Base-by-base conservation (phyloP, 225 moss, liverwort and hornwort species). In the Thuidium tamariscinum region DNA sequence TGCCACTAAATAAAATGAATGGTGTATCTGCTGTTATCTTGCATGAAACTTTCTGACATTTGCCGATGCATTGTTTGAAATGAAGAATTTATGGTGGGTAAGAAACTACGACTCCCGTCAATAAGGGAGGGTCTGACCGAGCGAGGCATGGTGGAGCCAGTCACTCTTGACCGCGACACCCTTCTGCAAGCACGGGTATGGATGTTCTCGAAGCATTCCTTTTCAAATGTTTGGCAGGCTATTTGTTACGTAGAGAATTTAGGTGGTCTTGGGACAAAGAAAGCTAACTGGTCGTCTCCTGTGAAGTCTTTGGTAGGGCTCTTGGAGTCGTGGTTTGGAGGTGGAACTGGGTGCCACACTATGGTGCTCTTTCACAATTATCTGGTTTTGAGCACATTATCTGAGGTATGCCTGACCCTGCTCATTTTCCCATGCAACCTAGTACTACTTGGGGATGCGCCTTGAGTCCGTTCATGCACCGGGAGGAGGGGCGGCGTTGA, bases 291-390 rank as follows among this genome's bases (percentile, higher is more conserved):
- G 46, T n/a, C 34, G 36, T 72, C 63, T 83, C 57, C 10, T 88
- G 44, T 84, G 80, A 29, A 91, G 99, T 93, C 94, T 81, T 92
- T 99, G 90, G 92, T 96, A 91, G 94, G 93, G 82, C 94, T 97
- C 14, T 44, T 97, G 89, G 94, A 93, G 85, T 96, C 99, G 63
- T 99, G 93, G 94, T 93, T 93, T 88, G 97, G 95, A 84, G 94
- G 96, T 87, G 95, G 91, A 82, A 91, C 88, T 56, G 95, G 93
- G 49, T 88, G 93, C 64, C 97, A 95, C 77, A 92, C 89, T 46
- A 85, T 99, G 80, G 92, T 96, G 65, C 88, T 97, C 78, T 99
- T 97, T 84, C 70, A 97, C 82, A 93, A 94, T 70, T 93, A 89
- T 39, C 85, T 97, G 76, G 83, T 97, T 75, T 89, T 91, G 55